phyloP scores from a whole-genome alignment of 352 stramenopile species.

The Pythium biforme region DNA sequence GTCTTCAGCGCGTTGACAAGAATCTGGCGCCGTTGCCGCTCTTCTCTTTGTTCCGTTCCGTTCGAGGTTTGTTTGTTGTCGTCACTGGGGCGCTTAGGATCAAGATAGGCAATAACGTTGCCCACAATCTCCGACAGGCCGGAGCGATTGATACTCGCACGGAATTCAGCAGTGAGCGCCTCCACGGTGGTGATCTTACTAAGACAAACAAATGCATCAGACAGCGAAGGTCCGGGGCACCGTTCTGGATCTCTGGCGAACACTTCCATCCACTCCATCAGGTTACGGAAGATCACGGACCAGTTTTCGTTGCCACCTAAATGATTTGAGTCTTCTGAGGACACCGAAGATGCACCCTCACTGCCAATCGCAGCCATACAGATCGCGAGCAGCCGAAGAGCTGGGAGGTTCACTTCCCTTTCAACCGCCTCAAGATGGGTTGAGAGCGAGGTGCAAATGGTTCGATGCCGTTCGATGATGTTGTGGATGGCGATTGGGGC shows the following conservation, averaged over 20 bases:
- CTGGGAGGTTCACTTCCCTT: slow-evolving; percentile 39
- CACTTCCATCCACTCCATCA: slow-evolving; percentile 79
- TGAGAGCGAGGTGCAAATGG: slow-evolving; percentile 43
- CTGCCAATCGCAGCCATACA: slow-evolving; percentile 26
- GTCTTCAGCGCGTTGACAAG: slow-evolving; percentile 42
- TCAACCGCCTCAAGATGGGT: slow-evolving; percentile 55
- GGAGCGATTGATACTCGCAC: slow-evolving; percentile 32
- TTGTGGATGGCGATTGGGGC: background rate
- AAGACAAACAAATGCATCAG: slow-evolving; percentile 44
- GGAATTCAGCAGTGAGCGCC: slow-evolving; percentile 30
- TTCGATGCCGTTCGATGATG: slow-evolving; percentile 18
- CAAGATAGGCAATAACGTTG: slow-evolving; percentile 38
- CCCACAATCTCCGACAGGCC: slow-evolving; percentile 50
- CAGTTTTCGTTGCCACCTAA: slow-evolving; percentile 33
- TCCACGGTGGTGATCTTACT: slow-evolving; percentile 39
- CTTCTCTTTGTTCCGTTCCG: background rate
- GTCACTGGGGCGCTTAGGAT: slow-evolving; percentile 14
- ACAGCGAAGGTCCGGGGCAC: slow-evolving; percentile 32
- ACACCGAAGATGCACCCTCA: background rate
- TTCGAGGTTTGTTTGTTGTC: background rate
- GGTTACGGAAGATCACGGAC: slow-evolving; percentile 38
- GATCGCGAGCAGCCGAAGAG: slow-evolving; percentile 44
- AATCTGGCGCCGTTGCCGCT: slow-evolving; percentile 13
- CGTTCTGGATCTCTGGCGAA: slow-evolving; percentile 45
- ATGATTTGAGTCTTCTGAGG: background rate